Conservation (phyloP, 768 basidiomycete genomes). For the Kondoa subrosea region DNA sequence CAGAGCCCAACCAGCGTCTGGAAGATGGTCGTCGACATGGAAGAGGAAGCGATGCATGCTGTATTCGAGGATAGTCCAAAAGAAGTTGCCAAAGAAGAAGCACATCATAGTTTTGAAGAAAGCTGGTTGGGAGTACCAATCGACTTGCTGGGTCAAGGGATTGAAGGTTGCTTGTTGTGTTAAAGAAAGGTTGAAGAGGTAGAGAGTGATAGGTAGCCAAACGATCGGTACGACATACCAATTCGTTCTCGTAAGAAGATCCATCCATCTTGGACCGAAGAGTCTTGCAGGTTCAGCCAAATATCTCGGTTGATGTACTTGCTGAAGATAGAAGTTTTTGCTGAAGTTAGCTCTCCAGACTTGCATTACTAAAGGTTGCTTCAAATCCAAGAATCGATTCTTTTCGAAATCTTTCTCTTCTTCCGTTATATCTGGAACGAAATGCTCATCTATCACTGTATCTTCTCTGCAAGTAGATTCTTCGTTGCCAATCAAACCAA, state of each 20-base stretch:
- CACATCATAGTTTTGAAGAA: slow-evolving; percentile 42
- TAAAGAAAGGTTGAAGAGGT: slow-evolving; percentile 64
- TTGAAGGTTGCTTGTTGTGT: slow-evolving; percentile 49
- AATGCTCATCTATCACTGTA: slow-evolving; percentile 78
- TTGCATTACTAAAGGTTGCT: slow-evolving; percentile 57
- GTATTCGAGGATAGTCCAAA: slow-evolving; percentile 80
- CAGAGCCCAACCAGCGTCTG: slow-evolving; percentile 64
- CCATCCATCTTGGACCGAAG: slow-evolving; percentile 64
- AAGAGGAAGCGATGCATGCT: slow-evolving; percentile 87
- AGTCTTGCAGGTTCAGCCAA: slow-evolving; percentile 44
- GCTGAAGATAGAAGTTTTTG: slow-evolving; percentile 87
- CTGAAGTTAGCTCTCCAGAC: slow-evolving; percentile 78
- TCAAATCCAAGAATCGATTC: slow-evolving; percentile 79
- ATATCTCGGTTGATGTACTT: slow-evolving; percentile 81
- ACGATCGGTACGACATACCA: slow-evolving; percentile 88
- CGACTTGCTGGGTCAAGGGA: neutral
- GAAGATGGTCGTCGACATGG: slow-evolving; percentile 75
- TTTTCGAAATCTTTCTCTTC: slow-evolving; percentile 61
- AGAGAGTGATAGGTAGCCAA: slow-evolving; percentile 73
- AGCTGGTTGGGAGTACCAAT: slow-evolving; percentile 26
- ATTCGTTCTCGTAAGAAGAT: slow-evolving; percentile 67
- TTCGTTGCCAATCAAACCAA: slow-evolving; percentile 64
- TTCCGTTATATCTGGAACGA: slow-evolving; percentile 80
- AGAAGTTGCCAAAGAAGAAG: slow-evolving; percentile 67
- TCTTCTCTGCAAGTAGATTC: slow-evolving; percentile 66